Evolutionary conservation across 192 early-diverging fungal species (phyloP).

Genomic region (Physocladia obscura): DNA sequence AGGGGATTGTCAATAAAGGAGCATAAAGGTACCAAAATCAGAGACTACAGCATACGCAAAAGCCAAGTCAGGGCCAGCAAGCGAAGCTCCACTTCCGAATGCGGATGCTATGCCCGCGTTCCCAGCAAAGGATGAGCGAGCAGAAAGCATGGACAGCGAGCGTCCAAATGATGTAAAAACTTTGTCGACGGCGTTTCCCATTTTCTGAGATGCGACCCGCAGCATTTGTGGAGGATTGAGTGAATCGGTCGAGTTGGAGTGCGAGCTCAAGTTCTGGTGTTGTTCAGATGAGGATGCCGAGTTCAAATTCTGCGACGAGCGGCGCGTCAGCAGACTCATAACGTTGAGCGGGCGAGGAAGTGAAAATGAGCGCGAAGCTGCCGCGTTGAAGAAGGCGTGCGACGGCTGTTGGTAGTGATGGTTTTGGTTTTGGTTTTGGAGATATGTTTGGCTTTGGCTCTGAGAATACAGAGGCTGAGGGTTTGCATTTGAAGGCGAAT

Average conservation of each 20-base stretch:
- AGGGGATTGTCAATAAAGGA: no score
- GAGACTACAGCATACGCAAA: background rate
- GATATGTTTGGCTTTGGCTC: no score
- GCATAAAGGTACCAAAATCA: constrained; percentile 5
- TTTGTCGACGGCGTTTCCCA: constrained; percentile 17
- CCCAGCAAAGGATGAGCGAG: constrained; percentile 4
- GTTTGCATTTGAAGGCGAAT: no score
- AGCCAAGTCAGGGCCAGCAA: background rate
- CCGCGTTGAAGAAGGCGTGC: no score
- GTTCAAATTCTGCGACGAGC: no score
- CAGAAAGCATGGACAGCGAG: background rate
- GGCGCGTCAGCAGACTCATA: no score
- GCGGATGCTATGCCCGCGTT: background rate
- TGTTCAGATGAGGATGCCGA: no score
- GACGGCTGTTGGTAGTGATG: no score
- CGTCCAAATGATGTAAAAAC: constrained; percentile 13
- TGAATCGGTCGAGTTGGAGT: background rate
- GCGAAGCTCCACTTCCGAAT: background rate
- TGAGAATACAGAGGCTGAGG: no score
- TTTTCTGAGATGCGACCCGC: constrained; percentile 6
- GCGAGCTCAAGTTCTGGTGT: background rate
- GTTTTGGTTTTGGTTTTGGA: no score
- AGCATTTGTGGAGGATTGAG: constrained; percentile 12
- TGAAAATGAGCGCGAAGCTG: no score
- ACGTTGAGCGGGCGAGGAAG: no score